Conservation (phyloP, 768 basidiomycete genomes). For the Calocera cornea region DNA sequence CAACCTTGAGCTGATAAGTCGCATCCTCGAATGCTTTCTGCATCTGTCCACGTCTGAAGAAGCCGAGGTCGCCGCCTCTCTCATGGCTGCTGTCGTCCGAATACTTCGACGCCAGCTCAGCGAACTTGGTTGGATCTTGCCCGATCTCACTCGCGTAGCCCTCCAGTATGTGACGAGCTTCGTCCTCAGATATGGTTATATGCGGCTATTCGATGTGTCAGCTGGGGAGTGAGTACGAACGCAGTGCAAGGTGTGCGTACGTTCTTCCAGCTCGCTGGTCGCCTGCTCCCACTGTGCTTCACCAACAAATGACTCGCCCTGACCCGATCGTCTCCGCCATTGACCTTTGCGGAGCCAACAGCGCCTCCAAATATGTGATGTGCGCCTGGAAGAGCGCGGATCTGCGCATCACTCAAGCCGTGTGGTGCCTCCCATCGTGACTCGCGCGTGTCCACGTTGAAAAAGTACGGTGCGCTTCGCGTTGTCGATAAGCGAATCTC, state of each 20-base stretch:
- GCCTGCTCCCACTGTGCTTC: conserved; percentile 50
- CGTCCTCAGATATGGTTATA: conserved; percentile 77
- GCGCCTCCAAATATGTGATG: conserved; percentile 36
- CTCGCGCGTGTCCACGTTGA: conserved; percentile 50
- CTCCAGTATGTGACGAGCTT: conserved; percentile 67
- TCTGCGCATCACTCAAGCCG: conserved; percentile 44
- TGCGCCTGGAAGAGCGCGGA: conserved; percentile 56
- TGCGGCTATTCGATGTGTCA: conserved; percentile 33
- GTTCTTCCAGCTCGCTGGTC: conserved; percentile 33
- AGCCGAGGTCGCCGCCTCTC: conserved; percentile 75
- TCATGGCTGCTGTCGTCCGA: conserved; percentile 85
- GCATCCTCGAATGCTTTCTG: conserved; percentile 96
- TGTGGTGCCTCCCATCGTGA: conserved; percentile 73
- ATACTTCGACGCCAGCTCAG: conserved; percentile 54
- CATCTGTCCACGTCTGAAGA: conserved; percentile 80
- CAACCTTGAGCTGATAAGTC: conserved; percentile 54
- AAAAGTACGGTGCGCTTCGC: conserved; percentile 72
- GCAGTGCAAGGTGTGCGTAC: conserved; percentile 20
- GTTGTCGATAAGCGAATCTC: conserved; percentile 80
- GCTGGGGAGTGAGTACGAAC: background rate
- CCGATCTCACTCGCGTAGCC: conserved; percentile 50
- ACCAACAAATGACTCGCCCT: conserved; percentile 88
- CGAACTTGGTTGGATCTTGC: conserved; percentile 46
- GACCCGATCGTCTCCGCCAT: conserved; percentile 41
- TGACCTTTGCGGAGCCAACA: conserved; percentile 21